Base-by-base conservation (phyloP, 495 filamentous ascomycete species). In the Neurospora sp. region DNA sequence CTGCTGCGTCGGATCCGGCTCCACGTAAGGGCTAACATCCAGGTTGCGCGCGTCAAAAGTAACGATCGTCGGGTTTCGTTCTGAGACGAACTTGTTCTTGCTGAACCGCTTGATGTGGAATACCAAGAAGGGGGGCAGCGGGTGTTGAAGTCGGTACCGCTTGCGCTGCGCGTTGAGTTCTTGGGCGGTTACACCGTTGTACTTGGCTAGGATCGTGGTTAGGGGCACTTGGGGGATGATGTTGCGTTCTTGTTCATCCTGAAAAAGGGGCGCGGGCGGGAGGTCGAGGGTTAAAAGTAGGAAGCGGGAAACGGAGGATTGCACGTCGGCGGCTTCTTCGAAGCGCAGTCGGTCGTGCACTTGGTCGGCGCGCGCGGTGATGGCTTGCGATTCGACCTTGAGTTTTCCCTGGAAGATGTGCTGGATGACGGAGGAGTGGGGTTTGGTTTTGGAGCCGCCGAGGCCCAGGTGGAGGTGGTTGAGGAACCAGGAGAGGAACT, bases 21-120 rank as follows among this genome's bases (percentile, higher is more conserved):
- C 83, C 37, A 97, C 93, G 77, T 95, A 99, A 99, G 0, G 93
- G 94, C 4, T 89, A 87, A 97, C 90, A 79, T 99, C 93, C 18
- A 99, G 88, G 37, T 89, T 90, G 73, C 91, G 87, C 4, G 91
- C 89, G 72, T 93, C 92, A 83, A 98, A 98, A 10, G 95, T 98
- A 72, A 99, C 96, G 79, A 99, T 99, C 0, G 96, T 98, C 5
- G 95, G 96, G 82, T 98, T 99, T 41, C 96, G 92, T 83, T 99
- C 96, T 4, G 90, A 86, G 39, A 98, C 93, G 81, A 98, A 98
- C 75, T 97, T 95, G 85, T 99, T 99, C 73, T 91, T 89, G 78
- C 89, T 92, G 88, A 99, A 99, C 49, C 96, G 93, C 82, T 98
- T 98, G 86, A 99, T 91, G 83, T 98, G 95, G 84, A 99, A 95